Conservation (phyloP, 805 yeast species). For the Zygotorulaspora sp. region DNA sequence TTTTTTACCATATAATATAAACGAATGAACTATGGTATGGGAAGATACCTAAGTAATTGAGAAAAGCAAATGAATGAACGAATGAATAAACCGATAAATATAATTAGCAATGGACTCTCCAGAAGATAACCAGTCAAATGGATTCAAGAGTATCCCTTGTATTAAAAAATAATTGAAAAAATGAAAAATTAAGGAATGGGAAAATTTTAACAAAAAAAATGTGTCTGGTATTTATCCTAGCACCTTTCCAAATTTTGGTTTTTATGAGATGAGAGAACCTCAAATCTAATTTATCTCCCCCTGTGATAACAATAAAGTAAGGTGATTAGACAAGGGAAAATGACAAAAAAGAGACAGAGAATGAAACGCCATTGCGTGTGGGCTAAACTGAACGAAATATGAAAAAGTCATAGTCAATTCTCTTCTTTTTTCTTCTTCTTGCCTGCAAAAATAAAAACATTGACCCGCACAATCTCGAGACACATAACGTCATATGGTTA, state of each 20-base stretch:
- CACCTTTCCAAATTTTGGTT: background rate
- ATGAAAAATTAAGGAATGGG: too few species aligned
- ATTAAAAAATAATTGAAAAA: background rate
- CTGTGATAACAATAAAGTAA: constrained; percentile 1
- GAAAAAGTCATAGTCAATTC: constrained; percentile 2
- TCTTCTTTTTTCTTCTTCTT: constrained; percentile 1
- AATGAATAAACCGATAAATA: too few species aligned
- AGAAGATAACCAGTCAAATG: too few species aligned
- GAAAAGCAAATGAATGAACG: background rate
- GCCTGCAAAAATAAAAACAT: background rate
- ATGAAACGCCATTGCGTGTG: background rate
- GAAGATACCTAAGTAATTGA: background rate
- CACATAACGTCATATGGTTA: constrained; percentile 1
- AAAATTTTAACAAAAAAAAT: background rate
- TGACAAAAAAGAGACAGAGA: background rate
- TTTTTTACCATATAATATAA: background rate
- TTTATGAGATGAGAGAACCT: background rate
- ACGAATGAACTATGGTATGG: background rate
- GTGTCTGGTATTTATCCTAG: constrained; percentile 2
- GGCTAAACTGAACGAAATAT: background rate
- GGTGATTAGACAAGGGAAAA: constrained; percentile 1
- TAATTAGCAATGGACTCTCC: too few species aligned
- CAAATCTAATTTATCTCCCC: constrained; percentile 1
- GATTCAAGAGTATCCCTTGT: too few species aligned
- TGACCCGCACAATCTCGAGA: constrained; percentile 1